These are phyloP conservation scores for Myxozyma geophila DNA, from an alignment of 805 yeast genomes.

Conservation along the genomic window DNA sequence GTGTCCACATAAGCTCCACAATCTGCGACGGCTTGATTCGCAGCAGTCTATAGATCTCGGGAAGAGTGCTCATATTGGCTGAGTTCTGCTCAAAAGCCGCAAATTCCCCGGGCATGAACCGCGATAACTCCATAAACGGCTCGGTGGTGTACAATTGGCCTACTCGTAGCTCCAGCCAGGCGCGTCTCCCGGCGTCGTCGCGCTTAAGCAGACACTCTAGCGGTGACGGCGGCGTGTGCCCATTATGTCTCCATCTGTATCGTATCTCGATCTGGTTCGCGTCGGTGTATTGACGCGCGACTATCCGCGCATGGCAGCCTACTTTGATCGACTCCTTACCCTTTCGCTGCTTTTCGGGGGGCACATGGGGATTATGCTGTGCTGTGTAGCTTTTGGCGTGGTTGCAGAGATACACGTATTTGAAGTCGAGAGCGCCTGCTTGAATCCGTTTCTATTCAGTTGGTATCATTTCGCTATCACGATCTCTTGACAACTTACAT, in stretches of 20 bases:
- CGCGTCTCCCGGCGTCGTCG: constrained; percentile 21
- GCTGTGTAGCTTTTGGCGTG: constrained; percentile 29
- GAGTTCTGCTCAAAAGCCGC: constrained; percentile 21
- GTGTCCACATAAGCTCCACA: constrained; percentile 17
- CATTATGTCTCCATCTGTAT: constrained; percentile 31
- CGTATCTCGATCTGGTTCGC: constrained; percentile 31
- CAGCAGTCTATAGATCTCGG: constrained; percentile 20
- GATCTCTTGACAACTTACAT: constrained; percentile 8
- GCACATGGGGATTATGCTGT: constrained; percentile 31
- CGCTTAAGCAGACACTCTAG: constrained; percentile 18
- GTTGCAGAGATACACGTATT: constrained; percentile 31
- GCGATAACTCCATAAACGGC: constrained; percentile 26
- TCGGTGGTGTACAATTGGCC: constrained; percentile 29
- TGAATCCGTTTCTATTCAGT: constrained; percentile 27
- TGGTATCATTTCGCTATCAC: background rate
- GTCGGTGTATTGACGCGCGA: constrained; percentile 33
- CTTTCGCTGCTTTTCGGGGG: constrained; percentile 27
- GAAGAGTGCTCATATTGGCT: constrained; percentile 6
- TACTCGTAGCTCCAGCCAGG: constrained; percentile 25
- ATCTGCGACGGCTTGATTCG: constrained; percentile 21
- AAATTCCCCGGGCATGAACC: constrained; percentile 19
- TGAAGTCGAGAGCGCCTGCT: constrained; percentile 31
- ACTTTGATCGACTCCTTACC: constrained; percentile 34
- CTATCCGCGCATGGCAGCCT: constrained; percentile 32
- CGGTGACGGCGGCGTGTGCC: constrained; percentile 22